phyloP scores from a whole-genome alignment of 257 asterid genomes.

The Gentiana macrophylla region DNA sequence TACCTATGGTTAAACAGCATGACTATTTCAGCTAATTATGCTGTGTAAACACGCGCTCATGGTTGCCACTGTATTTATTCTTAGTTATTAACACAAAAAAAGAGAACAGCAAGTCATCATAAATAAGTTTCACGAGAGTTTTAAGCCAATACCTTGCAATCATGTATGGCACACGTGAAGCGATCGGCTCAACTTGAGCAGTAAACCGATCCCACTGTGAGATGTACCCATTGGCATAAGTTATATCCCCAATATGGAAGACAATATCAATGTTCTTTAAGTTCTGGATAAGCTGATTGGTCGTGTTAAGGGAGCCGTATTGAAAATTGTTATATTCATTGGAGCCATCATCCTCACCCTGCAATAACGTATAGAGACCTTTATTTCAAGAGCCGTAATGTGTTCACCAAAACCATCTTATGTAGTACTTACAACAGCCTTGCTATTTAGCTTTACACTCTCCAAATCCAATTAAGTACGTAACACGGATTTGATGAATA shows the following conservation, averaged over 20 bases:
- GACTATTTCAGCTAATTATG: too few relatives aligned
- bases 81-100: not conserved
- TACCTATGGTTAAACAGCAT: slow-evolving; percentile 32
- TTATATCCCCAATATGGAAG: slow-evolving; percentile 84
- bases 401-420: not conserved
- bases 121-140: not conserved
- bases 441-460: too few relatives aligned
- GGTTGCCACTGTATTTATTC: slow-evolving; percentile 64
- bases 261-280: slow-evolving; percentile 67
- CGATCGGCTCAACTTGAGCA: slow-evolving; percentile 74
- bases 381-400: not conserved
- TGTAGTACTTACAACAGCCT: too few relatives aligned
- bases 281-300: slow-evolving; percentile 62
- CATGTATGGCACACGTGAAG: slow-evolving; percentile 91
- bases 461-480: too few relatives aligned
- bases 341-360: slow-evolving; percentile 96
- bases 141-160: slow-evolving; percentile 54
- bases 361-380: slow-evolving; percentile 4
- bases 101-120: not conserved
- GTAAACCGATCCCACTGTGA: slow-evolving; percentile 98
- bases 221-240: slow-evolving; percentile 75
- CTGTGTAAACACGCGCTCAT: slow-evolving; percentile 42
- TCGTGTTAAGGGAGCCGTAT: slow-evolving; percentile 76
- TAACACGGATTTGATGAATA: too few relatives aligned
- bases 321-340: slow-evolving; percentile 77